Conservation (phyloP, 352 stramenopile species). For the Pythium pyrilobum region DNA sequence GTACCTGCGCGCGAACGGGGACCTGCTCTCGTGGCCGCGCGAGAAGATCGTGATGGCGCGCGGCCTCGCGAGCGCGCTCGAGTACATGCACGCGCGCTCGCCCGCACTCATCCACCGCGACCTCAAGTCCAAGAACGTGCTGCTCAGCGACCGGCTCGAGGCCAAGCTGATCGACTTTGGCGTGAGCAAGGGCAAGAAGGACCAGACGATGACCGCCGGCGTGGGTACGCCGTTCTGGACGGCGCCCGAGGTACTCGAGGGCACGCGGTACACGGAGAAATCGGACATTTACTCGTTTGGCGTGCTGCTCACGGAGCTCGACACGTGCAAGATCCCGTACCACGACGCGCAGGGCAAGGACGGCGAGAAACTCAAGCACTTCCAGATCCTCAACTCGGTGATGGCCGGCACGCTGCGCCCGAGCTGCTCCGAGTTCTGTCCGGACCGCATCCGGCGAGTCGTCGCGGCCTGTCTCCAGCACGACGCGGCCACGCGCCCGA, state of each 20-base stretch:
- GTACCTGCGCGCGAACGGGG: neutral
- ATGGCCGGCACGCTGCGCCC: slow-evolving; percentile 1
- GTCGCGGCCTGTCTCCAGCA: neutral
- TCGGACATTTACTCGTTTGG: slow-evolving; percentile 18
- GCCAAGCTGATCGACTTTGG: slow-evolving; percentile 8
- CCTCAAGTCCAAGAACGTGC: neutral
- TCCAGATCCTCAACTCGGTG: slow-evolving; percentile 5
- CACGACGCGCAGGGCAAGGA: neutral
- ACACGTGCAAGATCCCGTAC: slow-evolving; percentile 21
- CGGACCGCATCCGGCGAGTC: neutral
- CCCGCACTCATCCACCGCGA: neutral
- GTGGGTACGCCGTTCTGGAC: slow-evolving; percentile 5
- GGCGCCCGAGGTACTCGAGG: slow-evolving; percentile 11
- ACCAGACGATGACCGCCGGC: neutral
- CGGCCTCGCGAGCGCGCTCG: neutral
- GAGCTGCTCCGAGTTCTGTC: neutral
- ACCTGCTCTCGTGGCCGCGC: neutral
- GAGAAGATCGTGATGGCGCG: slow-evolving; percentile 6
- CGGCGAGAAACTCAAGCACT: slow-evolving; percentile 6
- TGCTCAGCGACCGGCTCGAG: neutral
- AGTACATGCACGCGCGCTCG: slow-evolving; percentile 4
- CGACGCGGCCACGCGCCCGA: slow-evolving; percentile 4
- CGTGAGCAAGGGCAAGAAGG: slow-evolving; percentile 1
- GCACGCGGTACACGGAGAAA: neutral
- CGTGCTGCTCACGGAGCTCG: slow-evolving; percentile 25